Conservation (phyloP, 805 yeast species). For the Jamesozyma jinghongensis region DNA sequence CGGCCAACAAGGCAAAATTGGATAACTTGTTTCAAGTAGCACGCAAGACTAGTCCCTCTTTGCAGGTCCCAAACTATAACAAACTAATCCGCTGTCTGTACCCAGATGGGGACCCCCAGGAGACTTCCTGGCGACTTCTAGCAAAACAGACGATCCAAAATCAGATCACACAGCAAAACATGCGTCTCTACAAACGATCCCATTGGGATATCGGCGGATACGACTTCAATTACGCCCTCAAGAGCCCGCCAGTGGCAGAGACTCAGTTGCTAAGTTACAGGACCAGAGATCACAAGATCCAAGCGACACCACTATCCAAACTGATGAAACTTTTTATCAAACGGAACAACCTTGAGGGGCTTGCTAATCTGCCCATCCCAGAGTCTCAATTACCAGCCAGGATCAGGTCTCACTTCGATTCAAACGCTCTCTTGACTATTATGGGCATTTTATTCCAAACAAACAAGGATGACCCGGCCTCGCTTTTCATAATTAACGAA, state of each 20-base stretch:
- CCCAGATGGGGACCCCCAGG: neutral
- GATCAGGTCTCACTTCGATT: conserved; percentile 2
- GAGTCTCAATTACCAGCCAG: conserved; percentile 3
- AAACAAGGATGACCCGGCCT: neutral
- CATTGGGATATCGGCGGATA: conserved; percentile 11
- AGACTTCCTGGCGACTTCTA: neutral
- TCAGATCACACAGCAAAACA: conserved; percentile 7
- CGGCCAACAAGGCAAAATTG: neutral
- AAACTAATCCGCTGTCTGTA: neutral
- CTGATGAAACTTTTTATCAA: neutral
- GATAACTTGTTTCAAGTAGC: neutral
- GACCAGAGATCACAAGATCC: neutral
- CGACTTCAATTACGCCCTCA: conserved; percentile 16
- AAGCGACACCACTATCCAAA: neutral
- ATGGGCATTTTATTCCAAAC: conserved; percentile 1
- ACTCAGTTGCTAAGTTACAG: too few relatives aligned
- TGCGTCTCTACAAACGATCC: conserved; percentile 13
- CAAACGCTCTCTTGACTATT: neutral
- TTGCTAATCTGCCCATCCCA: conserved; percentile 6
- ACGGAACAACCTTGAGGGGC: neutral
- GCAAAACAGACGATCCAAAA: neutral
- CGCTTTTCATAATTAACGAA: conserved; percentile 1
- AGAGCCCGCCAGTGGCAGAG: neutral
- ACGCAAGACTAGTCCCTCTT: too few relatives aligned
- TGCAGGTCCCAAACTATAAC: neutral